A percentile compares a stretch with the other conserved stretches of the same genome.
These are phyloP conservation scores for Rhytidiadelphus loreus DNA, from an alignment of 225 moss, liverwort and hornwort genomes.

Conservation along the genomic window DNA sequence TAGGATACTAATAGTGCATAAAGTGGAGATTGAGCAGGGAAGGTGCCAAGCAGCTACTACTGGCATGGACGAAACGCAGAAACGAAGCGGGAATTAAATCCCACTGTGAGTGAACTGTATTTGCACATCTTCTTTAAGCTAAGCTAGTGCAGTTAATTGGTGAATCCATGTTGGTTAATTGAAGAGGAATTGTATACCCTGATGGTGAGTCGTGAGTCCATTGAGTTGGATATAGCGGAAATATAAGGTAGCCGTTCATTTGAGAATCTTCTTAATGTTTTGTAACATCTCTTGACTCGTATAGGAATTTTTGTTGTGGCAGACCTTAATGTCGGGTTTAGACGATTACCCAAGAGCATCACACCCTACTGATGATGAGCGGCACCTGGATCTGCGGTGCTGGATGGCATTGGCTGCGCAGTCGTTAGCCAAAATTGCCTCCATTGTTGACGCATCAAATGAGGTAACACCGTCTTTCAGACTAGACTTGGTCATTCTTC, in stretches of 20 bases:
- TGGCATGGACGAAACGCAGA: constrained; percentile 87
- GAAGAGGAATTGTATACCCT: neutral
- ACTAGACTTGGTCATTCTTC: neutral
- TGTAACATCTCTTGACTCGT: neutral
- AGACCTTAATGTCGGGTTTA: constrained; percentile 89
- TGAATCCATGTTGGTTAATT: neutral
- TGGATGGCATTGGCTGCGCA: constrained; percentile 95
- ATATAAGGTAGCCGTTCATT: too few relatives aligned
- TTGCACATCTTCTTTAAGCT: neutral
- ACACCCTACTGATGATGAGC: constrained; percentile 84
- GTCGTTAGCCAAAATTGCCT: constrained; percentile 61
- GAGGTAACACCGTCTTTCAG: constrained; percentile 21
- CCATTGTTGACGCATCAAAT: constrained; percentile 47
- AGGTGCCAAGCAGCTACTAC: constrained; percentile 73
- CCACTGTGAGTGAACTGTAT: constrained; percentile 38
- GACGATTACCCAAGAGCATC: constrained; percentile 98
- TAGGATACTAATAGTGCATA: neutral
- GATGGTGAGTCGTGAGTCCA: neutral
- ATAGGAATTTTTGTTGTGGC: neutral
- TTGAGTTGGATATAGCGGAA: neutral
- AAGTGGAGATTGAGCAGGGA: constrained; percentile 41
- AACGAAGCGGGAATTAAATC: constrained; percentile 67
- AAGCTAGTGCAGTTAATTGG: neutral
- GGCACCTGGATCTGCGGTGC: constrained; percentile 91
- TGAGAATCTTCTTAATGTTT: neutral